Evolutionary conservation across 2,329 filamentous ascomycete genomes (phyloP).

Genomic region (Aureobasidium zeae): DNA sequence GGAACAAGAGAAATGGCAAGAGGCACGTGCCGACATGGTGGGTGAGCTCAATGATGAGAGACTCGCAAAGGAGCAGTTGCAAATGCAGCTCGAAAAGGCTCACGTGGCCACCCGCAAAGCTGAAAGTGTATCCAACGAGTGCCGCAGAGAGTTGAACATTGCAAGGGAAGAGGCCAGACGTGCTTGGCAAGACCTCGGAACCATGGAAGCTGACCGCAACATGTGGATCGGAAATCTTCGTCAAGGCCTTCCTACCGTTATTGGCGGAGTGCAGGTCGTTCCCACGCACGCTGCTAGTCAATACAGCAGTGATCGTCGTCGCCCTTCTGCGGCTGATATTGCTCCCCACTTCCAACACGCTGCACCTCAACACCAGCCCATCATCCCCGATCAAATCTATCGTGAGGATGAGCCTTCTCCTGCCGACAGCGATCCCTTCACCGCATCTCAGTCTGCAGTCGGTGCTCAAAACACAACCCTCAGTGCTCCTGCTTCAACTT

Average conservation of each 20-base stretch:
- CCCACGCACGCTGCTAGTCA: constrained; percentile 72
- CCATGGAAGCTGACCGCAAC: constrained; percentile 85
- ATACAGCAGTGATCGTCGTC: constrained; percentile 39
- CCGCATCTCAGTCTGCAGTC: constrained; percentile 36
- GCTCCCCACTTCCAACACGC: constrained; percentile 1
- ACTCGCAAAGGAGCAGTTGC: constrained; percentile 57
- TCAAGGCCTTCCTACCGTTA: constrained; percentile 76
- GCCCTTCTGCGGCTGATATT: constrained; percentile 22
- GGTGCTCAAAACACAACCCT: too few relatives aligned
- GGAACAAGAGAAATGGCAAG: constrained; percentile 76
- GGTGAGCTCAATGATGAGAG: constrained; percentile 65
- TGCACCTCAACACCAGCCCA: constrained; percentile 5
- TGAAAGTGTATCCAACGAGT: constrained; percentile 74
- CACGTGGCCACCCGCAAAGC: constrained; percentile 60
- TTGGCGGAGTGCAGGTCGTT: constrained; percentile 90
- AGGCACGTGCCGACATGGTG: constrained; percentile 74
- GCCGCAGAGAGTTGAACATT: constrained; percentile 86
- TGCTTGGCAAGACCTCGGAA: constrained; percentile 93
- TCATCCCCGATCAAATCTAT: constrained; percentile 4
- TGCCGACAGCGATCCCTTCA: constrained; percentile 54
- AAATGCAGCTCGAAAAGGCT: constrained; percentile 52
- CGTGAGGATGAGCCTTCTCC: constrained; percentile 45
- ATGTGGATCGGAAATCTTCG: constrained; percentile 78
- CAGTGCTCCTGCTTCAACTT: constrained; percentile 18
- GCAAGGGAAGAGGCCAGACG: constrained; percentile 91